Evolutionary conservation across 805 yeast genomes (phyloP).

Genomic region (Teunomyces lycoperdinae): DNA sequence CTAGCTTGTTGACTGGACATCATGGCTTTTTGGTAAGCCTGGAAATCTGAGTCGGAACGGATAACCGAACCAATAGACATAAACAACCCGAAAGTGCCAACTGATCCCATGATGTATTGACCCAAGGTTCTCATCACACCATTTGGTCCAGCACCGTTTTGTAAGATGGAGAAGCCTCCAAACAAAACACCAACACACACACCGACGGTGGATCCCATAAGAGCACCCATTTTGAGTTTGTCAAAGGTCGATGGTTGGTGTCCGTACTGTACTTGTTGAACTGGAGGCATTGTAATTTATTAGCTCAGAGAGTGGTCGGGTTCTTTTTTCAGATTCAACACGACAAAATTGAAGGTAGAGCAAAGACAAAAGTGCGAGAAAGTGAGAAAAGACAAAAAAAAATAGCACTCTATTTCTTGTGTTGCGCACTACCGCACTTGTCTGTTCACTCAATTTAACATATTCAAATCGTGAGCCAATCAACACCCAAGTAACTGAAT

Average conservation of each 20-base stretch:
- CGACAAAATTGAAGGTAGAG: no score
- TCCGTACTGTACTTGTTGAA: conserved; percentile 59
- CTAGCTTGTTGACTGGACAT: conserved; percentile 26
- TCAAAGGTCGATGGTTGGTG: conserved; percentile 84
- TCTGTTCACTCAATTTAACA: neutral
- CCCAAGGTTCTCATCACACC: conserved; percentile 97
- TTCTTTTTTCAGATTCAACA: no score
- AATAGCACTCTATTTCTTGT: neutral
- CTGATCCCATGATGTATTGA: conserved; percentile 93
- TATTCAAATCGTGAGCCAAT: neutral
- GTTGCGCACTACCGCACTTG: conserved; percentile 4
- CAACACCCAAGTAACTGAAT: neutral
- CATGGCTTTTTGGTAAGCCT: conserved; percentile 26
- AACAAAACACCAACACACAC: conserved; percentile 92
- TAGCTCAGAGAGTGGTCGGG: neutral
- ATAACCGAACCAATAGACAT: conserved; percentile 95
- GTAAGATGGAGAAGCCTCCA: conserved; percentile 88
- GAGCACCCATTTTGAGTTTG: conserved; percentile 96
- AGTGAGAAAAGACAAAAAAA: neutral
- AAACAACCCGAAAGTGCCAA: conserved; percentile 93
- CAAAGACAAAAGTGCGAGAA: neutral
- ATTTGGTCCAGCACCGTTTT: conserved; percentile 97
- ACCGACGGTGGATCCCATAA: conserved; percentile 93
- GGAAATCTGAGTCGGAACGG: conserved; percentile 59
- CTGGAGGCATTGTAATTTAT: conserved; percentile 52